Evolutionary conservation across 352 stramenopile genomes (phyloP).

Genomic region (Globisporangium orthogonon): DNA sequence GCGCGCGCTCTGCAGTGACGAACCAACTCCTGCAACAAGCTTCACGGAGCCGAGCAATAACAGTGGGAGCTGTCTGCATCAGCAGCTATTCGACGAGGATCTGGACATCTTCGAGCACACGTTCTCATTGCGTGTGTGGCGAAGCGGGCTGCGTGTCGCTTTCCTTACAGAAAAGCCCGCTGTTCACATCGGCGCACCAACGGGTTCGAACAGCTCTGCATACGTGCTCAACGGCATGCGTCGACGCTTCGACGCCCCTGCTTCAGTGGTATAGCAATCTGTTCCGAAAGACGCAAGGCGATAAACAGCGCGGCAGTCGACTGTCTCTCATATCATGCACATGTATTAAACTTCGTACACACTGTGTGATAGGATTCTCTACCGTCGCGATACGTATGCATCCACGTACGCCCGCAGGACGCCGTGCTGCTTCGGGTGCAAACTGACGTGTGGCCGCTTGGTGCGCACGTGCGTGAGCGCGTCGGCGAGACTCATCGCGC

Average conservation of each 20-base stretch:
- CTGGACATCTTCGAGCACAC: conserved; percentile 29
- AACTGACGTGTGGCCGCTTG: conserved; percentile 58
- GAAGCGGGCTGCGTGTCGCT: conserved; percentile 20
- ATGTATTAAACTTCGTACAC: no score
- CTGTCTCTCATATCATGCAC: no score
- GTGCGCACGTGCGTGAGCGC: conserved; percentile 41
- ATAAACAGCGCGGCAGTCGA: no score
- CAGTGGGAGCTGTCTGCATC: background rate
- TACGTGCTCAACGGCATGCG: conserved; percentile 40
- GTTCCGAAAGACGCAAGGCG: no score
- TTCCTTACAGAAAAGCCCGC: conserved; percentile 12
- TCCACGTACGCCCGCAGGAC: conserved; percentile 38
- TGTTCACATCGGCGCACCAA: conserved; percentile 20
- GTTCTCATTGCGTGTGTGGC: conserved; percentile 27
- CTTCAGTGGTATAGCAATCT: background rate
- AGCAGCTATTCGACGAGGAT: conserved; percentile 19
- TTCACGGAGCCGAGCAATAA: background rate
- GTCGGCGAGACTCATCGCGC: conserved; percentile 44
- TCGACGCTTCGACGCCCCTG: conserved; percentile 21
- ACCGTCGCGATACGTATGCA: background rate
- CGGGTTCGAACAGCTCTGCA: conserved; percentile 26
- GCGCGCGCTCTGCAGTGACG: background rate
- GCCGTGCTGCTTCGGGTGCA: conserved; percentile 50
- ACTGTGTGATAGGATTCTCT: no score
- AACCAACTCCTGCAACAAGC: background rate